These are phyloP conservation scores for Monosporozyma siamensis DNA, from an alignment of 805 yeast genomes.

Conservation along the genomic window DNA sequence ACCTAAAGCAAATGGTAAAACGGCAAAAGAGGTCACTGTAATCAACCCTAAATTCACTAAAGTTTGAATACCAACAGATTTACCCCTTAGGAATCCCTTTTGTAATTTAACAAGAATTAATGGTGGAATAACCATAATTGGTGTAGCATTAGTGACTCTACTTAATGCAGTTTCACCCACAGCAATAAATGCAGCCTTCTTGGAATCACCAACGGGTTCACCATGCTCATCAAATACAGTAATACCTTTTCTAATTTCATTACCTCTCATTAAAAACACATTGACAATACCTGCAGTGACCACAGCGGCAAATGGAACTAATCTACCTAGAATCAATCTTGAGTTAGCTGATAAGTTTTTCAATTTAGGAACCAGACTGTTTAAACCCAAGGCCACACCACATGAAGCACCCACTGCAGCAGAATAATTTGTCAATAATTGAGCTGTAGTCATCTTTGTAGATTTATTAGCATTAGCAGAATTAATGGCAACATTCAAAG, in stretches of 20 bases:
- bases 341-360: slow-evolving; percentile 62
- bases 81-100: slow-evolving; percentile 56
- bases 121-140: slow-evolving; percentile 96
- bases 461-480: slow-evolving; percentile 94
- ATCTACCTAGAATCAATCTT: slow-evolving; percentile 62
- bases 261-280: slow-evolving; percentile 93
- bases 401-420: slow-evolving; percentile 93
- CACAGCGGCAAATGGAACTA: slow-evolving; percentile 98
- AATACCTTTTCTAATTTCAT: slow-evolving; percentile 83
- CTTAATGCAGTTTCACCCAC: slow-evolving; percentile 97
- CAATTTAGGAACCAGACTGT: slow-evolving; percentile 81
- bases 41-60: slow-evolving; percentile 78
- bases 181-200: slow-evolving; percentile 81
- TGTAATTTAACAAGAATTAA: slow-evolving; percentile 72
- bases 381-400: slow-evolving; percentile 88
- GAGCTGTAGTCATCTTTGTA: slow-evolving; percentile 74
- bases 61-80: slow-evolving; percentile 55
- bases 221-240: slow-evolving; percentile 59
- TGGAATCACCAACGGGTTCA: slow-evolving; percentile 62
- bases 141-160: slow-evolving; percentile 92
- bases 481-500: slow-evolving; percentile 92
- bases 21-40: slow-evolving; percentile 75
- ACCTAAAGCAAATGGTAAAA: slow-evolving; percentile 89
- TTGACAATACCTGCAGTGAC: slow-evolving; percentile 94
- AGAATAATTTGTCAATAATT: slow-evolving; percentile 68